phyloP scores from a whole-genome alignment of 2,329 filamentous ascomycete species.

The Fusarium sororula region DNA sequence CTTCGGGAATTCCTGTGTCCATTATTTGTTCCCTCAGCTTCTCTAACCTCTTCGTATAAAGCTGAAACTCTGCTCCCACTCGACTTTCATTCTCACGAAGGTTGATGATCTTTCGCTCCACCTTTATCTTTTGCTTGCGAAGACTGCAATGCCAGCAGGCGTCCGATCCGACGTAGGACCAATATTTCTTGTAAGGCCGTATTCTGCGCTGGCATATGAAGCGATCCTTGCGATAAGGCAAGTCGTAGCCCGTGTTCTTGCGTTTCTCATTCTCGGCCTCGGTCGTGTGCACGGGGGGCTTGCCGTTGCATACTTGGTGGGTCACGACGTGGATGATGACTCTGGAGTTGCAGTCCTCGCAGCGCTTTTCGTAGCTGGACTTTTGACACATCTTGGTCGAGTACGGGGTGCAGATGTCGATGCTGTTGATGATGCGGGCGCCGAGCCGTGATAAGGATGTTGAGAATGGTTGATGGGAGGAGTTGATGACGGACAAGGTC shows the following conservation, averaged over 20 bases:
- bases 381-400: not conserved
- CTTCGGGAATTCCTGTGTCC: not conserved
- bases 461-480: not conserved
- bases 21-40: not conserved
- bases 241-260: not conserved
- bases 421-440: not conserved
- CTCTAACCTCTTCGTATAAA: fast-evolving
- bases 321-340: not conserved
- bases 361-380: not conserved
- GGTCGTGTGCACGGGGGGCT: not conserved
- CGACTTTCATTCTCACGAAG: not conserved
- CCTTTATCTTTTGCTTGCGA: not conserved
- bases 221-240: not conserved
- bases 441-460: not conserved
- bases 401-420: not conserved
- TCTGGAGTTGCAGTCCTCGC: not conserved
- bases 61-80: not conserved
- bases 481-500: fast-evolving
- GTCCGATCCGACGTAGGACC: not conserved
- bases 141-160: not conserved
- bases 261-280: not conserved
- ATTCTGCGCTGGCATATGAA: not conserved
- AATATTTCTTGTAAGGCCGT: not conserved
- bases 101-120: not conserved
- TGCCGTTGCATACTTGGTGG: not conserved